A percentile compares a stretch with the other conserved stretches of the same genome.
Conservation (phyloP, 495 filamentous ascomycete species). For the Astrothelium macrocarpum region DNA sequence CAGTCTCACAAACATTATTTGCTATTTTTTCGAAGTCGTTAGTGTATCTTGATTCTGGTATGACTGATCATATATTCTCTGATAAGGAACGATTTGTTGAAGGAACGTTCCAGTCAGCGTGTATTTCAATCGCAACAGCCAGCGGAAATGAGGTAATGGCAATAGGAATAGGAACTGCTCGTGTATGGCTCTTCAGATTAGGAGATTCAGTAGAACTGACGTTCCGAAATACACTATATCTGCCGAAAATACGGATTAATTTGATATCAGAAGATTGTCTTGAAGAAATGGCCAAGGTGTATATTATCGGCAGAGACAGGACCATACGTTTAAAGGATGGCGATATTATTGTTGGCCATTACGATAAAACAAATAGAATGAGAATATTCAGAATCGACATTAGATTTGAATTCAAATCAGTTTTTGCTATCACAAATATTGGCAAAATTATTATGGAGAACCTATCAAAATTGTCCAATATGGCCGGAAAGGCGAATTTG, state of each 20-base stretch:
- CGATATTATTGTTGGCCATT: background rate
- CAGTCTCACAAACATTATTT: background rate
- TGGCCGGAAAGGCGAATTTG: too few species aligned
- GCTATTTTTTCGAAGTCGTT: background rate
- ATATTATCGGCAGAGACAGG: background rate
- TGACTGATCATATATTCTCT: background rate
- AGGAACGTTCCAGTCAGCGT: background rate
- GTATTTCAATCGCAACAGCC: background rate
- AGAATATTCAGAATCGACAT: background rate
- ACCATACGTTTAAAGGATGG: background rate
- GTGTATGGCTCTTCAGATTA: background rate
- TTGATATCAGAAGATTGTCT: background rate
- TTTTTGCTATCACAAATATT: background rate
- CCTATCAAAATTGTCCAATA: too few species aligned
- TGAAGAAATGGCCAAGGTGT: background rate
- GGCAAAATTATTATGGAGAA: background rate
- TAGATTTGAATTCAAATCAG: background rate
- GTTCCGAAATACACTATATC: background rate
- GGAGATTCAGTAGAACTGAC: background rate
- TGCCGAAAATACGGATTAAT: background rate
- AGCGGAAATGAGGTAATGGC: background rate
- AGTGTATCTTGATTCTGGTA: background rate
- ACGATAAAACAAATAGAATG: background rate
- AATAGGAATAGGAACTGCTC: background rate
- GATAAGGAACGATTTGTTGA: background rate